Base-by-base conservation (phyloP, 1,284 basidiomycete species). In the Anthracocystis setariae region DNA sequence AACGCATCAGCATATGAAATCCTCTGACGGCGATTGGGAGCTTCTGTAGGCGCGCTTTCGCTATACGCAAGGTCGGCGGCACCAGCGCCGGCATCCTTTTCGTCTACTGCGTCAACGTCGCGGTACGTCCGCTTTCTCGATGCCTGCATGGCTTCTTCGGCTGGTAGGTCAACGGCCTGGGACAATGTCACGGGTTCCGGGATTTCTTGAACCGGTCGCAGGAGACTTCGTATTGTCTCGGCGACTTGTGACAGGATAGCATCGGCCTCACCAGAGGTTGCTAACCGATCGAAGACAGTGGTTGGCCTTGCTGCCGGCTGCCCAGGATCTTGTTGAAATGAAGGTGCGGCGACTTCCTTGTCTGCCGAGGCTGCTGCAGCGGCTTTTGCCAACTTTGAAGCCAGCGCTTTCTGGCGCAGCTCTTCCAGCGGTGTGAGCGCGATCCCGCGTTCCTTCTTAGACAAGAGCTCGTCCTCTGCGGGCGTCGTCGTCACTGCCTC, bases 1-100 rank as follows among this genome's bases (percentile, higher is more conserved):
- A 72, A 66, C 15, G 42, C 54, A 46, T 72, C 69, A 10, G 63
- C 63, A 15, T 72, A 72, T 15, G 69, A 72, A 24, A 72, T 58
- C 17, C 56, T 50, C 37, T 63, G 69, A 15, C 68, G 53, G n/a
- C 58, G 69, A 24, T 27, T 56, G 1, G 60, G 59, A 9, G 33
- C 33, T 1, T 45, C 23, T 5, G 32, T 45, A 27, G 48, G 18
- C 7, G 45, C 23, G 17, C 7, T 35, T 0, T 44, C 52, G 7
- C 24, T 40, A 8, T 42, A 50, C 8, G 55, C 46, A 20, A 63
- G 56, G 39, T 69, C 56, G 10, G 51, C 46, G 1, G 35, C 35
- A n/a, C n/a, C n/a, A 8, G 21, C 8, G 10, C 40, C 29, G 15
- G 10, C 45, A 12, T 54, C 24, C 10, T 29, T 46, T 5, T 46